A percentile compares a stretch with the other conserved stretches of the same genome.
These are phyloP conservation scores for Grosmannia clavigera DNA, from an alignment of 2,329 filamentous ascomycete genomes.

Conservation along the genomic window DNA sequence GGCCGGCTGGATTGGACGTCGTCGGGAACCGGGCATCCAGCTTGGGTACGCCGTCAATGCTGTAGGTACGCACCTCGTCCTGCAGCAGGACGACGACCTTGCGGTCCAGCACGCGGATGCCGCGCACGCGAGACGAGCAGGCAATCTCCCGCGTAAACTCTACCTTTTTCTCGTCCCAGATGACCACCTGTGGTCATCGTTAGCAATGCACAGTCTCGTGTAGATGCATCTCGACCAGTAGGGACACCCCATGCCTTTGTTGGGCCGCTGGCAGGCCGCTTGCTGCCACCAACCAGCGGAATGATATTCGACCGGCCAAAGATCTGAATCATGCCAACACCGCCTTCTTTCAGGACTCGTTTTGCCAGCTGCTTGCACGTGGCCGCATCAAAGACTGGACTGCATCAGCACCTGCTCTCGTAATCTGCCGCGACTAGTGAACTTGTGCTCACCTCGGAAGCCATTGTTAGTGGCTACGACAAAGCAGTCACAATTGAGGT, in stretches of 20 bases:
- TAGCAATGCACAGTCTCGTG: neutral
- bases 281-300: conserved; percentile 79
- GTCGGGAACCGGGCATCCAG: conserved; percentile 72
- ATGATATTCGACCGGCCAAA: conserved; percentile 78
- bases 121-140: conserved; percentile 66
- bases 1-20: conserved; percentile 66
- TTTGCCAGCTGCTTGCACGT: conserved; percentile 55
- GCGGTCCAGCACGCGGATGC: conserved; percentile 63
- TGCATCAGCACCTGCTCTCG: neutral
- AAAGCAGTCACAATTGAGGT: conserved; percentile 74
- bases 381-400: conserved; percentile 57
- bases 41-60: conserved; percentile 59
- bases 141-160: conserved; percentile 65
- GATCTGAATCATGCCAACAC: conserved; percentile 75
- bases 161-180: conserved; percentile 82
- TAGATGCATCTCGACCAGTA: neutral
- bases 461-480: conserved; percentile 48
- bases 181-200: conserved; percentile 45
- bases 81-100: conserved; percentile 71
- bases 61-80: conserved; percentile 71
- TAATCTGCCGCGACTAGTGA: neutral
- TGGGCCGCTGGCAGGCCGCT: conserved; percentile 70
- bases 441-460: conserved; percentile 8
- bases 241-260: conserved; percentile 50
- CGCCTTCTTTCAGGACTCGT: conserved; percentile 60